Base-by-base conservation (phyloP, 1,284 basidiomycete genomes). In the Ceratobasidium theobromae region DNA sequence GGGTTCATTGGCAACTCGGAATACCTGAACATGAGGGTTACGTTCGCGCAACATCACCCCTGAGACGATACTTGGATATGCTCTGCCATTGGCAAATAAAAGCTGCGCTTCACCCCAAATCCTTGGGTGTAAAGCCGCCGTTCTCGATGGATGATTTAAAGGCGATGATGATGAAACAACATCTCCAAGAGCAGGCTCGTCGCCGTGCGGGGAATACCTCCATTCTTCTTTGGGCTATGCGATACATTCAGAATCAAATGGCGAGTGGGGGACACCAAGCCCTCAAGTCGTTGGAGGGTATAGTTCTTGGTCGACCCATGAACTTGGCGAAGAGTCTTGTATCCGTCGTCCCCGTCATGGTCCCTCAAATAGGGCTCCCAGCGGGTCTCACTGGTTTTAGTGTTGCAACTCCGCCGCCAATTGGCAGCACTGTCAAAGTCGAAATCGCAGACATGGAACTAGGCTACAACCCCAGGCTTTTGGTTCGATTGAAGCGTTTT, bases 51-150 rank as follows among this genome's bases (percentile, higher is more conserved):
- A 98, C 97, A 0, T 92, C 88, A 1, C 97, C 97, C 0, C 78
- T 99, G 53, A 83, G 97, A 46, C 84, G 97, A 23, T 98, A 87
- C 75, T 77, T 80, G 43, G 97, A 99, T 77, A 77, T 98, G 71
- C 74, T 97, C 4, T 79, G 80, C 8, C 97, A 99, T 77, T 99
- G 95, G 93, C 95, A 98, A 76, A 85, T 99, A 76, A 96, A 98
- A 75, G 79, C 86, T 53, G 83, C 84, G 1, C 77, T 98, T 1
- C 73, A 57, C 6, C 52, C 64, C n/a, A 53, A 57, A n/a, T 48
- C 53, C 4, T 40, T 62, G 52, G 58, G 58, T 27, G 58, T 62
- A 2, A 65, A 54, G 21, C 41, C 57, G 16, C 68, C 55, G 25
- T 64, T 69, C 52, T 35, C 55, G 6, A 14, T 25, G 1, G 65